phyloP scores from a whole-genome alignment of 202 grass and related monocot species.

The Saccharum hybrid region DNA sequence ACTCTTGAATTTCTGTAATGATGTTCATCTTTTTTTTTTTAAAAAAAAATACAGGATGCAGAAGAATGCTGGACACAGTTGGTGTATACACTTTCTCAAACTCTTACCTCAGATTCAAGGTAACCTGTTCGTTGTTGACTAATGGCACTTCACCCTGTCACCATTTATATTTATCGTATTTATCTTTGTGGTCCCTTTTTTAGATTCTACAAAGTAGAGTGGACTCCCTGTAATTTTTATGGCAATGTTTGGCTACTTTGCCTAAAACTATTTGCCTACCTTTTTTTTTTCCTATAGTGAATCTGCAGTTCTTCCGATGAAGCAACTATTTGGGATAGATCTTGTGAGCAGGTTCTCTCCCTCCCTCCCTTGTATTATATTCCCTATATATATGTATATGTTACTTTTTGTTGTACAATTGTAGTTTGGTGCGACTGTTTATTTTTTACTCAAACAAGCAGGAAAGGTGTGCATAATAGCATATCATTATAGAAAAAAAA shows the following conservation, averaged over 20 bases:
- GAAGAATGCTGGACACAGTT: slow-evolving; percentile 99
- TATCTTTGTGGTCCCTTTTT: slow-evolving; percentile 19
- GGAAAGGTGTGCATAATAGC: not conserved
- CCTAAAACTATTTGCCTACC: slow-evolving; percentile 13
- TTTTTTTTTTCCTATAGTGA: slow-evolving; percentile 60
- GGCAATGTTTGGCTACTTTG: slow-evolving; percentile 9
- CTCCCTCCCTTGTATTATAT: slow-evolving; percentile 17
- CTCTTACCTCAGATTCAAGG: slow-evolving; percentile 88
- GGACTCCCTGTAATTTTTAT: not conserved
- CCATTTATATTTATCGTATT: not conserved
- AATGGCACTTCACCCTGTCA: slow-evolving; percentile 5
- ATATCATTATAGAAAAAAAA: not conserved
- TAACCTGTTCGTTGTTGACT: slow-evolving; percentile 42
- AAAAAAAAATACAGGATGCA: slow-evolving; percentile 70
- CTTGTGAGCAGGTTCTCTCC: slow-evolving; percentile 81
- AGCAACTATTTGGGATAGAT: slow-evolving; percentile 86
- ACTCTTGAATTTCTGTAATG: slow-evolving; percentile 36
- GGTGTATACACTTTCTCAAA: slow-evolving; percentile 95
- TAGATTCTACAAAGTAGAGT: slow-evolving; percentile 2
- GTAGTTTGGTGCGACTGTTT: slow-evolving; percentile 5
- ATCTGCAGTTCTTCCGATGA: slow-evolving; percentile 60
- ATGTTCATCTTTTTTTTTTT: slow-evolving; percentile 24
- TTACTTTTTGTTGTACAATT: slow-evolving; percentile 7
- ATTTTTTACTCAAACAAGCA: not conserved
- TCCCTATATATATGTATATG: slow-evolving; percentile 7